Conservation (phyloP, 225 moss, liverwort and hornwort genomes). For the Polytrichum formosum region DNA sequence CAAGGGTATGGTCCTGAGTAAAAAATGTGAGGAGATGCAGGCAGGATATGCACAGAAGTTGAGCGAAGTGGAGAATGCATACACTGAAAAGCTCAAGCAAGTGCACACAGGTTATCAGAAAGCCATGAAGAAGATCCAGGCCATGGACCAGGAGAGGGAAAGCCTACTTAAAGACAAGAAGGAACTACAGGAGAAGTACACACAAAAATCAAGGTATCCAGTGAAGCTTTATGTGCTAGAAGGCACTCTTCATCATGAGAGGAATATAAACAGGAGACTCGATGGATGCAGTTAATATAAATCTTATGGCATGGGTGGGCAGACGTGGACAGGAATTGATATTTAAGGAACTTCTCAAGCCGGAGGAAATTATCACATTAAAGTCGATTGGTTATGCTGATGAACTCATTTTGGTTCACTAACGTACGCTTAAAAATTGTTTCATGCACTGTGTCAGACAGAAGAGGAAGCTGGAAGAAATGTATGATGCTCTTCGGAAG, state of each 20-base stretch:
- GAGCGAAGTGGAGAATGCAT: constrained; percentile 83
- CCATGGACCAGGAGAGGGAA: constrained; percentile 75
- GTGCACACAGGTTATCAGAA: constrained; percentile 86
- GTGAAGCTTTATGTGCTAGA: neutral
- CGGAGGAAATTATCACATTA: no score
- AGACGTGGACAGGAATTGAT: no score
- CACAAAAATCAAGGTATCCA: constrained; percentile 81
- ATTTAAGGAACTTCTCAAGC: no score
- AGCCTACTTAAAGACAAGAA: constrained; percentile 73
- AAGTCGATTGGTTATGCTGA: neutral
- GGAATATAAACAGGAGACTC: no score
- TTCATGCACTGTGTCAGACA: constrained; percentile 43
- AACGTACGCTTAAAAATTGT: neutral
- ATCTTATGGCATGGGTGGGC: no score
- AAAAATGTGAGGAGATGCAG: constrained; percentile 93
- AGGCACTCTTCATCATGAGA: neutral
- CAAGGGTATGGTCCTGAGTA: constrained; percentile 80
- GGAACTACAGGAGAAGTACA: constrained; percentile 94
- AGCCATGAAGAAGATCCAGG: constrained; percentile 81
- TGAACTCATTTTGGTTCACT: neutral
- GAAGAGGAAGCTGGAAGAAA: constrained; percentile 97
- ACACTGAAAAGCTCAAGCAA: constrained; percentile 80
- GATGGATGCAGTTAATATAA: no score
- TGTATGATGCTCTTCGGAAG: constrained; percentile 86
- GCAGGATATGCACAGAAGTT: constrained; percentile 72